A percentile compares a stretch with the other conserved stretches of the same genome.
phyloP scores from a whole-genome alignment of 1,284 basidiomycete genomes.

The Melanopsichium pennsylvanicum region DNA sequence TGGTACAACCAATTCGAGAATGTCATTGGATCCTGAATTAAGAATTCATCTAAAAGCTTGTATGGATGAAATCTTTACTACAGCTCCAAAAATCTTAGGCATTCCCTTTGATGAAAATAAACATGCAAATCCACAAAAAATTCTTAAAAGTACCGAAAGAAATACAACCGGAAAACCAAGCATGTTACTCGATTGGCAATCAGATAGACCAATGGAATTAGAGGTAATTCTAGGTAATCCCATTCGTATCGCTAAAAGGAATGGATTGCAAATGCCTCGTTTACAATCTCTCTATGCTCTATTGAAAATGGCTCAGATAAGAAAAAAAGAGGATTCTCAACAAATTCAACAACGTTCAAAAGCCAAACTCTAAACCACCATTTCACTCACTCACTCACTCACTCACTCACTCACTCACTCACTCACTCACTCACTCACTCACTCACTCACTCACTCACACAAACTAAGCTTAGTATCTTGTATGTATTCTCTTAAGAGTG shows the following conservation, averaged over 20 bases:
- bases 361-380: no score
- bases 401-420: no score
- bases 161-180: slow-evolving; percentile 67
- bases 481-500: no score
- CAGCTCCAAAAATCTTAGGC: slow-evolving; percentile 65
- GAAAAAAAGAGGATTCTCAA: slow-evolving; percentile 38
- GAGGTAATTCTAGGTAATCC: slow-evolving; percentile 66
- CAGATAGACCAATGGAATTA: slow-evolving; percentile 66
- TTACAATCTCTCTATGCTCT: slow-evolving; percentile 68
- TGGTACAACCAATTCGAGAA: slow-evolving; percentile 66
- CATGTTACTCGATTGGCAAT: slow-evolving; percentile 68
- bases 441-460: no score
- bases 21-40: slow-evolving; percentile 66
- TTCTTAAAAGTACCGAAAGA: slow-evolving; percentile 66
- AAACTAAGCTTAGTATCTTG: no score
- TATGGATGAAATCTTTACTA: slow-evolving; percentile 67
- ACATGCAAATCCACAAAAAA: slow-evolving; percentile 66
- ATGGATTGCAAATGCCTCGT: slow-evolving; percentile 66
- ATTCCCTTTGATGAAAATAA: slow-evolving; percentile 61
- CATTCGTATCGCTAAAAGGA: slow-evolving; percentile 64
- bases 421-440: no score
- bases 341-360: no score
- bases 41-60: slow-evolving; percentile 65
- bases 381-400: no score
- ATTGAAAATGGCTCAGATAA: slow-evolving; percentile 65